Conservation (phyloP, 139 green algal genomes). For the Ostreobium quekettii region DNA sequence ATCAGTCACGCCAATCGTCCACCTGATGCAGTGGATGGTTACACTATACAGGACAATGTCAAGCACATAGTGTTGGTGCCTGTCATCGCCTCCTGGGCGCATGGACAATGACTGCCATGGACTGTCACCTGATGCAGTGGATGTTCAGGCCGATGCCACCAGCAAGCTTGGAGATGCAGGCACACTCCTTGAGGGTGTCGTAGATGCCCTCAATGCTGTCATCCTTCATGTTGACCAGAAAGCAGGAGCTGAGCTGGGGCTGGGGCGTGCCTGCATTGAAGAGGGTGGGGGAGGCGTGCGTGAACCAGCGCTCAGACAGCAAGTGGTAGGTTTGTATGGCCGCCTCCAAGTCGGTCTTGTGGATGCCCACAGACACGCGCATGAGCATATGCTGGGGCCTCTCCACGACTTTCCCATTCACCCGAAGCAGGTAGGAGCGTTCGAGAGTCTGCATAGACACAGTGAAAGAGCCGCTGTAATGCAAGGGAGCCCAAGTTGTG, state of each 20-base stretch:
- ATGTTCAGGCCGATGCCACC: constrained; percentile 91
- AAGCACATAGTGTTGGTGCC: no score
- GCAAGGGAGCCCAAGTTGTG: constrained; percentile 53
- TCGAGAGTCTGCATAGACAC: constrained; percentile 82
- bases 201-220: constrained; percentile 98
- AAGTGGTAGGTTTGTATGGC: constrained; percentile 83
- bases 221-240: constrained; percentile 91
- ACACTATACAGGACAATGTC: no score
- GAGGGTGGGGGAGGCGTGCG: constrained; percentile 93
- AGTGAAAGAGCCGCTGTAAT: background rate
- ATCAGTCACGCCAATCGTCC: background rate
- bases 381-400: constrained; percentile 99
- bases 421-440: constrained; percentile 93
- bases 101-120: no score
- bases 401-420: constrained; percentile 95
- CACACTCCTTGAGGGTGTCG: constrained; percentile 99
- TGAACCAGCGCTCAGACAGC: constrained; percentile 93
- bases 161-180: constrained; percentile 91
- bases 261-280: constrained; percentile 96
- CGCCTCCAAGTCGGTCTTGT: constrained; percentile 64
- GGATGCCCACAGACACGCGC: constrained; percentile 91
- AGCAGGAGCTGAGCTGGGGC: constrained; percentile 91
- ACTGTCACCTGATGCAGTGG: constrained; percentile 98
- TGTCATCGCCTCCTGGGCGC: no score
- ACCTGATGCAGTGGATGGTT: no score